Conservation (phyloP, 2,329 filamentous ascomycete species). For the Alternaria dauci region DNA sequence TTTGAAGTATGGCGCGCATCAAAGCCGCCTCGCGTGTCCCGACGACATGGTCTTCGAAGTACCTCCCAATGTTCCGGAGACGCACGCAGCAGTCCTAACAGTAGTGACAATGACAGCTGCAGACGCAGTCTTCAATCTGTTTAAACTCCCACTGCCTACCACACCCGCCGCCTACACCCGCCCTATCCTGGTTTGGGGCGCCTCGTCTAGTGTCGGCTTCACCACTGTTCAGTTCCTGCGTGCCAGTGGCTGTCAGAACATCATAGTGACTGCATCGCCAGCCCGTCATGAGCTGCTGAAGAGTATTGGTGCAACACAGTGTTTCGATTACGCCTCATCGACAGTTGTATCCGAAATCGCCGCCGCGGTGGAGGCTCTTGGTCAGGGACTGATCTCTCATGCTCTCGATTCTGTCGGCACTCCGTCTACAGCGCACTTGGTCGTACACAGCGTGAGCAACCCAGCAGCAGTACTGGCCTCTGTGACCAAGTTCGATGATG, state of each 20-base stretch:
- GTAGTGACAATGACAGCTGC: slow-evolving; percentile 64
- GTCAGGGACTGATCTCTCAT: slow-evolving; percentile 2
- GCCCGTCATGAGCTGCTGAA: slow-evolving; percentile 14
- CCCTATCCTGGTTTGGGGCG: slow-evolving; percentile 22
- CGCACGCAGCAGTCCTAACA: slow-evolving; percentile 60
- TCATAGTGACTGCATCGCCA: slow-evolving; percentile 23
- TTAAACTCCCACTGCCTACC: slow-evolving; percentile 60
- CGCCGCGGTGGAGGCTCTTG: slow-evolving; percentile 8
- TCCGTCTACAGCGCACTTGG: background rate
- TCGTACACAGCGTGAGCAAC: background rate
- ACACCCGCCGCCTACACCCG: slow-evolving; percentile 51
- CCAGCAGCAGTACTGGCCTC: background rate
- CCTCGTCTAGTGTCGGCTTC: slow-evolving; percentile 18
- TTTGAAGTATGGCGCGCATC: slow-evolving; percentile 52
- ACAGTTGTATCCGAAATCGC: slow-evolving; percentile 10
- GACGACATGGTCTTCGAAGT: slow-evolving; percentile 53
- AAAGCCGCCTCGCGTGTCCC: slow-evolving; percentile 61
- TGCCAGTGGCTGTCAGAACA: slow-evolving; percentile 13
- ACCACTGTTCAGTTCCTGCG: slow-evolving; percentile 14
- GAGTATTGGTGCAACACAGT: slow-evolving; percentile 16
- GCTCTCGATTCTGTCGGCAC: slow-evolving; percentile 7
- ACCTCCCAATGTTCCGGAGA: slow-evolving; percentile 48
- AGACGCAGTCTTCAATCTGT: slow-evolving; percentile 59
- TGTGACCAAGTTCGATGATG: slow-evolving; percentile 6
- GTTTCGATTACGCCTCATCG: slow-evolving; percentile 17